Conservation (phyloP, 345 rosid species). For the Populus euphratica region DNA sequence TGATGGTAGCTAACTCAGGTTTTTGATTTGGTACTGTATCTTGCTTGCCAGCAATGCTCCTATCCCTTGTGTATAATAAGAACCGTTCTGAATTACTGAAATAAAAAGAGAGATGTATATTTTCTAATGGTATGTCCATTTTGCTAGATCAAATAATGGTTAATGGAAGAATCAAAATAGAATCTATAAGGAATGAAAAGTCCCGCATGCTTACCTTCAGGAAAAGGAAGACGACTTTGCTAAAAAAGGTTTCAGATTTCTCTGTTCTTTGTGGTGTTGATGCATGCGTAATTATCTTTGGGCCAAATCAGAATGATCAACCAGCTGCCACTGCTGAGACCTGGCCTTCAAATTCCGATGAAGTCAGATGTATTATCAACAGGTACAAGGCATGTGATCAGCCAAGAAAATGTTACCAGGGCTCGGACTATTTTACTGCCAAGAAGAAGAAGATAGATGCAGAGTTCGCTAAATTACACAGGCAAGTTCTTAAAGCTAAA, state of each 20-base stretch:
- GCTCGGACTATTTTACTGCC: conserved; percentile 13
- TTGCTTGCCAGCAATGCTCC: too few relatives aligned
- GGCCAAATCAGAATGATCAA: not conserved
- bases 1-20: not conserved
- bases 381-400: conserved; percentile 1
- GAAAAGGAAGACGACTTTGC: conserved; percentile 14
- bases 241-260: conserved; percentile 17
- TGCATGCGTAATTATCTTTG: conserved; percentile 17
- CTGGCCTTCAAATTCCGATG: conserved; percentile 12
- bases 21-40: not conserved
- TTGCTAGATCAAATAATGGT: conserved; percentile 4
- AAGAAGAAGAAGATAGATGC: conserved; percentile 8
- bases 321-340: not conserved
- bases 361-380: not conserved
- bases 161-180: conserved; percentile 1
- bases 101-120: too few relatives aligned
- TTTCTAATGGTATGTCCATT: too few relatives aligned
- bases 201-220: conserved; percentile 4
- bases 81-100: too few relatives aligned
- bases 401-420: not conserved
- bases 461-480: not conserved
- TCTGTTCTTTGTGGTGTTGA: conserved; percentile 18
- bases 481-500: not conserved
- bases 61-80: too few relatives aligned
- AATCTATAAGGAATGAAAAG: conserved; percentile 7